These are phyloP conservation scores for Eucalyptus tenuipes DNA, from an alignment of 345 rosid species.

Conservation along the genomic window DNA sequence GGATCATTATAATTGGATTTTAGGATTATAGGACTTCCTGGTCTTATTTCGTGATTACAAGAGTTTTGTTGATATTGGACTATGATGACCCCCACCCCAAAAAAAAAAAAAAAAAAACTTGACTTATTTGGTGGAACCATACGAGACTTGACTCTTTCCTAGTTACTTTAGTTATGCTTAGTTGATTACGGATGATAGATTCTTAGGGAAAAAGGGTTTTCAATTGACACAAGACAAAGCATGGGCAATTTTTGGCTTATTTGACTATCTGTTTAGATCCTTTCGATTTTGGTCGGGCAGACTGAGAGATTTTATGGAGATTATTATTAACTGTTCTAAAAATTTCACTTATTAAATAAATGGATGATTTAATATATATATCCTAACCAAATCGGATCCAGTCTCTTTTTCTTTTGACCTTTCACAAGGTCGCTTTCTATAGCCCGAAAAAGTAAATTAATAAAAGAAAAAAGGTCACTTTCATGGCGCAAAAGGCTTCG, in stretches of 20 bases:
- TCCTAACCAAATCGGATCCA: background rate
- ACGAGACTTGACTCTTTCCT: rapidly evolving
- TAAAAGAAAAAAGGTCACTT: background rate
- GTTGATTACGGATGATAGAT: too few relatives aligned
- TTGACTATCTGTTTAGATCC: rapidly evolving
- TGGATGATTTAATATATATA: too few relatives aligned
- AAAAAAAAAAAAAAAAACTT: too few relatives aligned
- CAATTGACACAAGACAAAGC: too few relatives aligned
- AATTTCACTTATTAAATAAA: rapidly evolving
- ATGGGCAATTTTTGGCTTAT: too few relatives aligned
- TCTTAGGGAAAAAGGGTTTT: background rate
- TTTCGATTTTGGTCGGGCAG: background rate
- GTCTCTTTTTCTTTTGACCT: background rate
- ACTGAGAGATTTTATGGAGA: rapidly evolving
- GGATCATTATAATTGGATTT: background rate
- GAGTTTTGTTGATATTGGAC: background rate
- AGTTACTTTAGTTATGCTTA: background rate
- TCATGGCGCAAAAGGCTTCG: background rate
- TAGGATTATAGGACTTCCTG: background rate
- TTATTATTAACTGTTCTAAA: rapidly evolving
- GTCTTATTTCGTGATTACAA: background rate
- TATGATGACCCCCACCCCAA: background rate
- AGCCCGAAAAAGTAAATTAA: too few relatives aligned
- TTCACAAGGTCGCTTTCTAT: background rate
- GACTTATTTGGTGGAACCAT: rapidly evolving